Conservation (phyloP, 2,329 filamentous ascomycete genomes). For the Botryotinia convoluta region DNA sequence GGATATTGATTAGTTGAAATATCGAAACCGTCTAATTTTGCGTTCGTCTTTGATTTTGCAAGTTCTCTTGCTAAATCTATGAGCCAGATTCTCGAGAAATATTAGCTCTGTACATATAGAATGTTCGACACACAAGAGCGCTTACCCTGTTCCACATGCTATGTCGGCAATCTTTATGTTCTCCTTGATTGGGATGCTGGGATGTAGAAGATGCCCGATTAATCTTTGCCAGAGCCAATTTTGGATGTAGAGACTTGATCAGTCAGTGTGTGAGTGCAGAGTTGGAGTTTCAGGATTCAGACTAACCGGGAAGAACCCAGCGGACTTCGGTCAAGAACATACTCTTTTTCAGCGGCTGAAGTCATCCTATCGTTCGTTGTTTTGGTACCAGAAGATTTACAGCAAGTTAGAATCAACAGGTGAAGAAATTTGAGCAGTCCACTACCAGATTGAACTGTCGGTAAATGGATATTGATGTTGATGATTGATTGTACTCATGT, state of each 20-base stretch:
- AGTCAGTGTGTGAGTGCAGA: neutral
- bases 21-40: conserved; percentile 11
- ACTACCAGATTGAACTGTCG: neutral
- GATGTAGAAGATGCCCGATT: neutral
- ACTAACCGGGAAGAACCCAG: conserved; percentile 11
- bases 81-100: conserved; percentile 9
- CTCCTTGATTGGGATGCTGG: neutral
- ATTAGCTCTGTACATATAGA: neutral
- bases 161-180: conserved; percentile 15
- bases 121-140: neutral
- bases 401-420: neutral
- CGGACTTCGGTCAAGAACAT: neutral
- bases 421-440: too few species aligned
- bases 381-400: accelerated
- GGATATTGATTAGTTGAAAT: conserved; percentile 11
- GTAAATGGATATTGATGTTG: neutral
- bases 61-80: conserved; percentile 17
- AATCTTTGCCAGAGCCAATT: conserved; percentile 16
- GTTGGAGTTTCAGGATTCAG: neutral
- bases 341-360: neutral
- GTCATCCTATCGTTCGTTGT: neutral
- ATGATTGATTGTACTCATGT: neutral
- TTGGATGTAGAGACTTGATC: conserved; percentile 9
- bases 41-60: neutral
- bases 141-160: conserved; percentile 17